Evolutionary conservation across 768 basidiomycete species (phyloP).

Genomic region (Suillus variegatus): DNA sequence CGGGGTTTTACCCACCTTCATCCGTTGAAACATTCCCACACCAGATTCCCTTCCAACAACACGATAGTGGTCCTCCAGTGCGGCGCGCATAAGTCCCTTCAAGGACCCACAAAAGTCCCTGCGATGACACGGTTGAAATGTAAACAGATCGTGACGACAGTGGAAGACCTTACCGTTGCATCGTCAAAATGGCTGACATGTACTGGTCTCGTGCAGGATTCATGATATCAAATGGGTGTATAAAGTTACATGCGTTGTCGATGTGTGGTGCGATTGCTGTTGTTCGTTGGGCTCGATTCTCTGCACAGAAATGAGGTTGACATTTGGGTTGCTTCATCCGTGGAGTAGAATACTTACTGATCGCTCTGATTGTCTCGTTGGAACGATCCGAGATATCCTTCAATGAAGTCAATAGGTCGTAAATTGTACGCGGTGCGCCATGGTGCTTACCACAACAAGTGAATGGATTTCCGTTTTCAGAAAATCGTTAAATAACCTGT

Average conservation of each 20-base stretch:
- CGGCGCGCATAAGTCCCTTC: neutral
- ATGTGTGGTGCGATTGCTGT: neutral
- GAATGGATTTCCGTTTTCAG: neutral
- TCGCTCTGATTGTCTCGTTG: neutral
- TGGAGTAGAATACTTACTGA: neutral
- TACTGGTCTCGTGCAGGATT: neutral
- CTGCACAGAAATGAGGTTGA: neutral
- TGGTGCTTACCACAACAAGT: neutral
- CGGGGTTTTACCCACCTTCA: neutral
- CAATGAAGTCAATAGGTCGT: neutral
- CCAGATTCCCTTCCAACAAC: neutral
- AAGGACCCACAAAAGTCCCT: constrained; percentile 1
- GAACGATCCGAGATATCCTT: neutral
- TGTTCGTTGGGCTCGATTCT: neutral
- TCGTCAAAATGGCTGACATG: neutral
- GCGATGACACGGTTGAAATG: too few species aligned
- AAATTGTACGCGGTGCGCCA: neutral
- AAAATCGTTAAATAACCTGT: neutral
- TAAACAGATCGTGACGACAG: neutral
- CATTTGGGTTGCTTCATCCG: neutral
- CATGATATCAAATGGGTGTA: neutral
- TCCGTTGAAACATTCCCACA: neutral
- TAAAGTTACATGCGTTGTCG: neutral
- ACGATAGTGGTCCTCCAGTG: neutral
- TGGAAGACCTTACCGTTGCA: neutral